Evolutionary conservation across 129 eudicot species (phyloP), one percentile per base, ranked within the genome.

Genomic region (Sambucus nigra): DNA sequence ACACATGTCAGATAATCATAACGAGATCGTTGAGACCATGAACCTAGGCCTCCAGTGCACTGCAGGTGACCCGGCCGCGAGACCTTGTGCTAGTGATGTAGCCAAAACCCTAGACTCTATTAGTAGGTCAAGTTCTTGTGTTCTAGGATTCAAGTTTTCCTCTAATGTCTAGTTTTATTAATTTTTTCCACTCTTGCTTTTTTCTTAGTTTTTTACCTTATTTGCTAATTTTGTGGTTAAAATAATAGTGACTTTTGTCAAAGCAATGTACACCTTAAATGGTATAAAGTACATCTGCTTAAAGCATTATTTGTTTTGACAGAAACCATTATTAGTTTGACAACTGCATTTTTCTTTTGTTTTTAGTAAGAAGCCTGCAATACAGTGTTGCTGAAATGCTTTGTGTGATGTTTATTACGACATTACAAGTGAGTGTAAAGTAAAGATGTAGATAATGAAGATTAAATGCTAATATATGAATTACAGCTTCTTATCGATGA

Each of bases 31-130:
- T 0, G 84, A 80, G 75, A 76, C 61, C 22, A 84, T 88, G 97
- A 73, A 78, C 61, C 54, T 88, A 35, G 91, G 92, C 27, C 74
- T 88, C 15, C 78, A 75, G 38, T 88, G 97, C 79, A 88, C 92
- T 24, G 87, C 85, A 26, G 23, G 46, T 40, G 92, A 88, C 55
- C 84, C 94, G 0, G 64, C 44, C 23, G 83, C 78, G 0, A 68
- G 97, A 33, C 94, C 97, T 13, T 54, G 66, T 39, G 81, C 94
- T 0, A 65, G 31, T 29, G 83, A 84, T 32, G 50, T 84, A 18
- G 70, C 67, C 17, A 78, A 76, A 72, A 71, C 53, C 62, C 64
- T 88, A 47, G 87, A 80, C 27, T 48, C 70, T 17, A 38, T 63
- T 26, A 65, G 38, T 20, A 73, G 55, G 51, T 68, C 85, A 62